Conservation (phyloP, 345 rosid genomes). For the Corchorus olitorius region DNA sequence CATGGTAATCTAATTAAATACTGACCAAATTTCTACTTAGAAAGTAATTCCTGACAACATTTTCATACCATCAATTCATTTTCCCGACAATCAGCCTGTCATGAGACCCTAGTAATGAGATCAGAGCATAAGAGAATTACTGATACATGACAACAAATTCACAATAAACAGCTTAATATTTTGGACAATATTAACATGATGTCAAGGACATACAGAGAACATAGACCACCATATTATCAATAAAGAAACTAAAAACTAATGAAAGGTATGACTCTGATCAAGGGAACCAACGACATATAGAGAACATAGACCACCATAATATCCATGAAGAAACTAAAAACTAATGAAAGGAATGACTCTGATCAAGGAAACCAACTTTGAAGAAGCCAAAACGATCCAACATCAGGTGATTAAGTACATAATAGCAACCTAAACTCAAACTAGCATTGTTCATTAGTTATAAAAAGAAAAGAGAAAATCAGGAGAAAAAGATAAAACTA, state of each 20-base stretch:
- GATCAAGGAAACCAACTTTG: background rate
- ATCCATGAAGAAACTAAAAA: background rate
- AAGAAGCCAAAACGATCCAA: background rate
- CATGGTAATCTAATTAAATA: background rate
- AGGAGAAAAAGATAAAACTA: background rate
- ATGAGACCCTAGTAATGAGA: background rate
- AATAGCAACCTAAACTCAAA: background rate
- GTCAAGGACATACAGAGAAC: background rate
- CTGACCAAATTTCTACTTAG: background rate
- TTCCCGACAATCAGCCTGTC: background rate
- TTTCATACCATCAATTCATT: background rate
- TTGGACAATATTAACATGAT: background rate
- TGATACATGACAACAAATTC: background rate
- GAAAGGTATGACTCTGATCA: slow-evolving; percentile 6
- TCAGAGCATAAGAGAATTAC: background rate
- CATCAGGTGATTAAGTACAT: background rate
- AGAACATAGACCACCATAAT: background rate
- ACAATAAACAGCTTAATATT: background rate
- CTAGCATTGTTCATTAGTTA: background rate
- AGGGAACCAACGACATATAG: background rate
- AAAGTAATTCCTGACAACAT: background rate
- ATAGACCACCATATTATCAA: background rate
- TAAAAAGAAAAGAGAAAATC: background rate
- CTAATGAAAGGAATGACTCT: slow-evolving; percentile 12
- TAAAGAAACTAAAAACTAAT: background rate